Evolutionary conservation across 1,139 yeast species (phyloP), one percentile per base, ranked within the genome.

Genomic region (Scheffersomyces parashehatae): DNA sequence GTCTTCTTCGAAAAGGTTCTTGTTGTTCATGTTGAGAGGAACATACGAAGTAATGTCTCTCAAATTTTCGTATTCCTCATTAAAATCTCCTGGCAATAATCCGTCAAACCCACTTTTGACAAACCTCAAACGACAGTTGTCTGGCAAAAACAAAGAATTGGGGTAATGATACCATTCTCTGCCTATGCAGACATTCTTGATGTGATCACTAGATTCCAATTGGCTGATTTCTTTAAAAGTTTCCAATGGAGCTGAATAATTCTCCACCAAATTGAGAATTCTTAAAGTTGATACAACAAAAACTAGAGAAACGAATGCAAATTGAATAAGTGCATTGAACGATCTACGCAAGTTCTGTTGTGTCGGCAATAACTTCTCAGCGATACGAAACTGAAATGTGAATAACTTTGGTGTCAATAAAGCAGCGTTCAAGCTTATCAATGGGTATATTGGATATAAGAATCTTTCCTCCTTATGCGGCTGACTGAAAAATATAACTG

Each of bases 151-250:
- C 60, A 90, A 86, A 0, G 97, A 90, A 1, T 87, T 83, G 10
- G 98, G 97, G 65, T 72, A 91, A 58, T 93, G 88, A 58, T 89
- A 89, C 97, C 98, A 91, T 66, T 93, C 98, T 47, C 96, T 79
- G 2, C 97, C 97, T 16, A 88, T 75, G 61, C 98, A 93, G 0
- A 91, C 84, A 52, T 81, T 84, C 3, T 71, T 69, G 12, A 54
- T 44, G 9, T 43, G 26, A 29, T 51, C 53, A 5, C 35, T 20
- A 30, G 3, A 31, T 45, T 12, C 42, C 30, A 5, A 37, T 2
- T 5, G 38, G 26, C 12, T n/a, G 20, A 31, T 13, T 5, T n/a
- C 5, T 10, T 15, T 14, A 37, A 48, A 49, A n/a, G 51, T 46
- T 1, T 60, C 49, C 36, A 84, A 62, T 14, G 91, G 90, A 1